phyloP scores from a whole-genome alignment of 2,329 filamentous ascomycete species.

The Pseudogymnoascus verrucosus region DNA sequence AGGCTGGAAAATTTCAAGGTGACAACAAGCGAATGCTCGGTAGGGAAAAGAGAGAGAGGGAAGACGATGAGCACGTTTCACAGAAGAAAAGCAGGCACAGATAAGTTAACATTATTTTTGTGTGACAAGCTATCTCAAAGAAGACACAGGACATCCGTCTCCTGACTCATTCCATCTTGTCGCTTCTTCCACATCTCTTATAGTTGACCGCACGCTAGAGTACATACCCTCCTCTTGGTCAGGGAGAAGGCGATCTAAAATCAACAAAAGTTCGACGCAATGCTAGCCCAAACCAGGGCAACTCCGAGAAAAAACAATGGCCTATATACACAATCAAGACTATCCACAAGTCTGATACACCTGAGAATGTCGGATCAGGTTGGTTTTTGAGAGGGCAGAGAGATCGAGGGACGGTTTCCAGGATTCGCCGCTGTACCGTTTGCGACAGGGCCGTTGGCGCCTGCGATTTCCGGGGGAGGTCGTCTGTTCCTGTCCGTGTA shows the following conservation, averaged over 20 bases:
- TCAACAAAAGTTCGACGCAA: constrained; percentile 18
- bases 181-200: constrained; percentile 7
- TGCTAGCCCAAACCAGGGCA: constrained; percentile 23
- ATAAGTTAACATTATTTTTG: constrained; percentile 9
- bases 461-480: constrained; percentile 18
- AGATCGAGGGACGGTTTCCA: constrained; percentile 10
- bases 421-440: constrained; percentile 13
- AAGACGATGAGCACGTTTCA: constrained; percentile 1
- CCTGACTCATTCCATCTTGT: constrained; percentile 6
- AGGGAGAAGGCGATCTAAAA: constrained; percentile 10
- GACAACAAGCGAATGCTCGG: constrained; percentile 29
- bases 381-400: constrained; percentile 9
- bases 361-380: constrained; percentile 8
- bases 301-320: constrained; percentile 21
- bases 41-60: constrained; percentile 6
- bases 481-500: constrained; percentile 14
- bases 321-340: constrained; percentile 5
- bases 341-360: not conserved
- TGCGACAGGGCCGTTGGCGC: constrained; percentile 13
- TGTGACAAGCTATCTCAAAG: constrained; percentile 4
- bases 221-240: constrained; percentile 10
- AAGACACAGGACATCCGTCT: constrained; percentile 1
- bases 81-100: constrained; percentile 9
- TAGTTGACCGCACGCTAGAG: constrained; percentile 2
- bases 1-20: constrained; percentile 26